These are phyloP conservation scores for Karstenula rhodostoma DNA, from an alignment of 2,329 filamentous ascomycete genomes.

Conservation along the genomic window DNA sequence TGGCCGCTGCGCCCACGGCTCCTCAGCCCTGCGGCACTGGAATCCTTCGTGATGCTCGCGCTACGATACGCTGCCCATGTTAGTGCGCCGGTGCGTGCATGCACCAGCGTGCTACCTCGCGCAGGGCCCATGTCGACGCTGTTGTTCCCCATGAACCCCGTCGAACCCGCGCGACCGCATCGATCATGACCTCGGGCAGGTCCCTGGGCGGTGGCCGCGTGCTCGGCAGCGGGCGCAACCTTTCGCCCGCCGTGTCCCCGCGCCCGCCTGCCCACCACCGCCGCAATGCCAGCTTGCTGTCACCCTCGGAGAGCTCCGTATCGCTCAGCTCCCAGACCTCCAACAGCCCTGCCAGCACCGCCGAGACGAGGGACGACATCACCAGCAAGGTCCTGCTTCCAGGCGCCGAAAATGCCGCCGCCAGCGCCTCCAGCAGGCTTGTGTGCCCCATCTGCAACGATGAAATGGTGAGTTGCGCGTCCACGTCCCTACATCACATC, in stretches of 20 bases:
- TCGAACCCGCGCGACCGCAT: constrained; percentile 28
- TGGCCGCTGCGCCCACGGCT: neutral
- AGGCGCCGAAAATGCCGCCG: constrained; percentile 63
- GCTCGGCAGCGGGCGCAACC: constrained; percentile 83
- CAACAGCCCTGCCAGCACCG: constrained; percentile 72
- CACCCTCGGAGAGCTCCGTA: constrained; percentile 74
- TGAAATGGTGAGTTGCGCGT: constrained; percentile 76
- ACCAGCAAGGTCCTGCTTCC: constrained; percentile 80
- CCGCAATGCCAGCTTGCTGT: constrained; percentile 60
- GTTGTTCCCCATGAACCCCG: constrained; percentile 26
- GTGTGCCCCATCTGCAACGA: constrained; percentile 98
- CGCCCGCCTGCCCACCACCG: constrained; percentile 42
- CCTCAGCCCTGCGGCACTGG: constrained; percentile 11
- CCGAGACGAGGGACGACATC: constrained; percentile 75
- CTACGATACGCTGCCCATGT: constrained; percentile 21
- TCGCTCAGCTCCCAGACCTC: constrained; percentile 81
- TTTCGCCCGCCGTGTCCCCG: constrained; percentile 69
- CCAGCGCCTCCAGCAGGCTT: constrained; percentile 71
- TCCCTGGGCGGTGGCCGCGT: constrained; percentile 88
- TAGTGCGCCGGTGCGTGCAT: constrained; percentile 11
- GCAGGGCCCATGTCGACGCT: neutral
- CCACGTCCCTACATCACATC: constrained; percentile 22
- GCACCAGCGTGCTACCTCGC: constrained; percentile 5
- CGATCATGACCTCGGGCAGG: constrained; percentile 61
- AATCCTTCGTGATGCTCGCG: constrained; percentile 24